Conservation (phyloP, 352 stramenopile species). For the Globisporangium okanoganense region DNA sequence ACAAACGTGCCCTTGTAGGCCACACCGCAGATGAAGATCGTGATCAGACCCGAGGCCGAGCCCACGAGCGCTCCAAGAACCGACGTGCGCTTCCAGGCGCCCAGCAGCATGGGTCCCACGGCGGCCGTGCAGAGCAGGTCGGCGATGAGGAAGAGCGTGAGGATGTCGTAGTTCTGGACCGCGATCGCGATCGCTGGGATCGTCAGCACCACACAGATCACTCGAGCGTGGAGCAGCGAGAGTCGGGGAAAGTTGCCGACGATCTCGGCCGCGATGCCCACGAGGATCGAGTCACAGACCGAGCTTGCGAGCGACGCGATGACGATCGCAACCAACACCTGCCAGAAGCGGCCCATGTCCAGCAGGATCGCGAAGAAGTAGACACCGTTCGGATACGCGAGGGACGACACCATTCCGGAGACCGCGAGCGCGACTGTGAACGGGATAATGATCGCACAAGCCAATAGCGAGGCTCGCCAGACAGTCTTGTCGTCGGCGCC, state of each 20-base stretch:
- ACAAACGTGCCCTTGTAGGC: conserved; percentile 59
- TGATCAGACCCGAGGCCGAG: conserved; percentile 51
- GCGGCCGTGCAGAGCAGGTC: conserved; percentile 72
- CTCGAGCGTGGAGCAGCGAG: conserved; percentile 44
- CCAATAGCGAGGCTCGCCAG: conserved; percentile 34
- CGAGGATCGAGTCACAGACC: conserved; percentile 69
- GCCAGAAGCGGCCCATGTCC: conserved; percentile 63
- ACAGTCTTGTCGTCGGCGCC: conserved; percentile 57
- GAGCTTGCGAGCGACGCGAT: conserved; percentile 65
- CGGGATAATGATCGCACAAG: conserved; percentile 49
- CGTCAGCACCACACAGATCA: conserved; percentile 68
- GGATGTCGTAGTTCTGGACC: conserved; percentile 59
- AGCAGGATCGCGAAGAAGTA: conserved; percentile 76
- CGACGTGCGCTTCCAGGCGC: conserved; percentile 47
- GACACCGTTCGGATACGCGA: conserved; percentile 50
- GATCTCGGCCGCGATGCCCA: conserved; percentile 68
- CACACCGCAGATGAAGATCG: conserved; percentile 66
- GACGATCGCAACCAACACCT: conserved; percentile 63
- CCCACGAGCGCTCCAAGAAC: conserved; percentile 38
- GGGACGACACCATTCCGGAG: conserved; percentile 64
- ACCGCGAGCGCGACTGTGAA: conserved; percentile 71
- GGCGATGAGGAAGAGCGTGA: conserved; percentile 74
- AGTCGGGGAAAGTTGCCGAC: conserved; percentile 66
- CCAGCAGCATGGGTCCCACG: conserved; percentile 69
- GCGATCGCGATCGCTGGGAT: conserved; percentile 64